Evolutionary conservation across 1,139 yeast species (phyloP), one percentile per base, ranked within the genome.

Genomic region (Debaryomycetaceae sp.): DNA sequence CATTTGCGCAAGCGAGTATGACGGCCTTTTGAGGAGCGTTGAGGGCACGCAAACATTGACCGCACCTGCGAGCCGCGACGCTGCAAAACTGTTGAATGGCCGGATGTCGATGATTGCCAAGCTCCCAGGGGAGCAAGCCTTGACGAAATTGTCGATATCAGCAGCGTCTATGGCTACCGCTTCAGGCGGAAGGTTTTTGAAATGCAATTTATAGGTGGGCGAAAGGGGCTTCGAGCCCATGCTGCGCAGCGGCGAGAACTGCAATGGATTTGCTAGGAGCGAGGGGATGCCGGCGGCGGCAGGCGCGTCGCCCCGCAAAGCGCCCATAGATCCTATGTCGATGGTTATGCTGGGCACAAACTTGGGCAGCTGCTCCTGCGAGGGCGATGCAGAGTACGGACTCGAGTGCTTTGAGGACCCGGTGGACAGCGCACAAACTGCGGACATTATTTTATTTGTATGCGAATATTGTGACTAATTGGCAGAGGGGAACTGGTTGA

Each of bases 41-140:
- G 69, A 54, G 6, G 72, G 72, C 9, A 65, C 46, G 41, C 69
- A 64, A 20, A 65, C 45, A 38, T 65, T 64, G 37, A 58, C 45
- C 16, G 71, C 44, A 15, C 44, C 40, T 11, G 35, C 42, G 15
- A 66, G 36, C 32, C 62, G 59, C 16, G 56, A 45, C 11, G 41
- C 45, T 8, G 55, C 46, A 38, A 50, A 66, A 23, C 49, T 40
- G 41, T 62, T 65, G 42, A 49, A 65, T 4, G 68, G 63, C 16
- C 72, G 46, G 16, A 55, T 53, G 40, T 66, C 72, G 27, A 65
- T 44, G n/a, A 62, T 45, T 6, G 61, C 34, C 5, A 30, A 28
- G 19, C 9, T 23, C 8, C 14, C 15, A 11, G 25, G n/a, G 20
- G 21, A 25, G 8, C 23, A 9, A 13, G 23, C 18, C 7, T 17